These are phyloP conservation scores for Hordeum marinum DNA, from an alignment of 176 grass and related monocot species.

Conservation along the genomic window DNA sequence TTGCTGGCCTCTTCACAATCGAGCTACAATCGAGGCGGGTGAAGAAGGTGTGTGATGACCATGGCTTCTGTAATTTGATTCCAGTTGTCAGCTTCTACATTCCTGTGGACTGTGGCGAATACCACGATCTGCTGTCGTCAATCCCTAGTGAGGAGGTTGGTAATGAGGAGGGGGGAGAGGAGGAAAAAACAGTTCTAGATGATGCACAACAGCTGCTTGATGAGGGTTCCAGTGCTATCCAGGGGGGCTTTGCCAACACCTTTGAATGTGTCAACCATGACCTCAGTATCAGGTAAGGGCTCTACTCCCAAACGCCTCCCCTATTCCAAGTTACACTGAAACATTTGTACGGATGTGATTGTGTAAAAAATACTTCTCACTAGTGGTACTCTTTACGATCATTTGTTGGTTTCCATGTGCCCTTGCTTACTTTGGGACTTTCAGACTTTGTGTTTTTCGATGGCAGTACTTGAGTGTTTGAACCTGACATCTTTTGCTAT, in stretches of 20 bases:
- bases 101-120: background rate
- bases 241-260: background rate
- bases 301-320: background rate
- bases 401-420: no score
- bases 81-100: background rate
- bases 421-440: no score
- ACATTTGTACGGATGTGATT: background rate
- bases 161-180: background rate
- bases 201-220: background rate
- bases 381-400: no score
- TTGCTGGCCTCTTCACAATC: background rate
- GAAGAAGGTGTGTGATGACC: background rate
- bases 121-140: background rate
- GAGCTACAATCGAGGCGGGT: background rate
- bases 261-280: background rate
- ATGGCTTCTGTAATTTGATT: background rate
- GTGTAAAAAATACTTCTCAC: no score
- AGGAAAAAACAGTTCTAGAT: background rate
- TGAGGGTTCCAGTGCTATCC: no score
- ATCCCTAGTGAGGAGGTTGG: background rate
- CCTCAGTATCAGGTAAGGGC: background rate
- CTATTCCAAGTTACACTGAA: background rate
- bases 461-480: background rate
- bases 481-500: background rate
- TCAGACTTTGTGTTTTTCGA: background rate